Base-by-base conservation (phyloP, 139 green algal genomes). In the Coelastrella sp. region DNA sequence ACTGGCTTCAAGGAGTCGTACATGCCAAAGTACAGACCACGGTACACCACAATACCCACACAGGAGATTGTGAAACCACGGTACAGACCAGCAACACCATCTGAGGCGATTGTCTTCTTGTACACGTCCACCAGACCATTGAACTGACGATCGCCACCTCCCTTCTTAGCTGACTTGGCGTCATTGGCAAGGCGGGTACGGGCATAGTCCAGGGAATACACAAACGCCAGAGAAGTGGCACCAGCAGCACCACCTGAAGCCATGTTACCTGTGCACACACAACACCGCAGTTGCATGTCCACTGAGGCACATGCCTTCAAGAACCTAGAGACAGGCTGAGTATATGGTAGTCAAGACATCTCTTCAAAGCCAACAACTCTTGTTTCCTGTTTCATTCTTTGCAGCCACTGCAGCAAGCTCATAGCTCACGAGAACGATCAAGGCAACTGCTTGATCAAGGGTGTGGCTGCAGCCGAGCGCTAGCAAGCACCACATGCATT, bases 201-300 rank as follows among this genome's bases (percentile, higher is more conserved):
- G 15, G 98, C 98, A 94, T 99, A 99, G 95, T 99, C 98, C 68
- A 99, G 96, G 3, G 98, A 98, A 96, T 99, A 99, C 68, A 99
- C 98, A 91, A 99, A 98, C 7, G 98, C 92, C 87, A 99, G 96
- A 15, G 98, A 99, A 10, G 95, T 95, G 87, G 98, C 97, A 78
- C 97, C 98, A 25, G 98, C 98, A 56, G 95, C 91, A 93, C 97
- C 98, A 93, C 97, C 97, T 6, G 97, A 99, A 22, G 98, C 98
- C 95, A 99, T 95, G 95, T 99, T 99, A 86, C 95, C 93, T 94
- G 82, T 15, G 74, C 74, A 58, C 74, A 57, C 14, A 80, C 25
- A 58, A 8, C 24, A 57, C 9, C 24, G 10, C 25, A 72, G 63
- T 72, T 22, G 63, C 63, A 72, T 17, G 63, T 72, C 63, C 63